phyloP scores from a whole-genome alignment of 1,284 basidiomycete genomes.

The Malassezia arunalokei region DNA sequence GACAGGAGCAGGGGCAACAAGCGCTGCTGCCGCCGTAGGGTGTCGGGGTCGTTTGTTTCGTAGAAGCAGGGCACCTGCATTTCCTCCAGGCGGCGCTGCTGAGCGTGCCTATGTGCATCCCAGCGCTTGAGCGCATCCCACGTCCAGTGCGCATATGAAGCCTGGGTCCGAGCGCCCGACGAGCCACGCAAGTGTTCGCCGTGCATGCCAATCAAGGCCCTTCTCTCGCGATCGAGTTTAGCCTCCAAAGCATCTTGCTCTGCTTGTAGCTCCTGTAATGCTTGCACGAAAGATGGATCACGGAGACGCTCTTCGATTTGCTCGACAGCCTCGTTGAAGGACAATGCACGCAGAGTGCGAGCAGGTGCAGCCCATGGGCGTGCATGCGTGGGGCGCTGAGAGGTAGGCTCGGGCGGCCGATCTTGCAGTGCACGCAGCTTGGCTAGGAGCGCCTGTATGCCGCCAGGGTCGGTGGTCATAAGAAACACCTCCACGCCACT shows the following conservation, averaged over 20 bases:
- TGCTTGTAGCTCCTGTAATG: background rate
- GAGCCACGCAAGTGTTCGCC: conserved; percentile 4
- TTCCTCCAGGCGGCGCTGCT: conserved; percentile 7
- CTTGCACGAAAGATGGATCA: background rate
- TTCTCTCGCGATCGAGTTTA: background rate
- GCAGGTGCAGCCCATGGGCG: conserved; percentile 5
- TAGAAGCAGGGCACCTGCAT: conserved; percentile 8
- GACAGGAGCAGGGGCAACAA: background rate
- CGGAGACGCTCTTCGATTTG: background rate
- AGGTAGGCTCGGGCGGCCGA: background rate
- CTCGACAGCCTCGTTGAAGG: background rate
- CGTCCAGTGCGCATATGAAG: conserved; percentile 6
- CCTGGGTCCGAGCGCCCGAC: conserved; percentile 3
- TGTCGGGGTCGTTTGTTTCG: conserved; percentile 4
- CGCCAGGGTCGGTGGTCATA: conserved; percentile 11
- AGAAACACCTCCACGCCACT: background rate
- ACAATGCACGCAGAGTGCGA: background rate
- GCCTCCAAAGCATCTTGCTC: conserved; percentile 6
- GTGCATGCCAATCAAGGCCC: background rate
- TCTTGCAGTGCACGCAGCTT: conserved; percentile 13
- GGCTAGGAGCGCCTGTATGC: conserved; percentile 12
- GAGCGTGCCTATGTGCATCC: background rate
- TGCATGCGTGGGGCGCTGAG: background rate
- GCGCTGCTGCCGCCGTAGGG: conserved; percentile 4
- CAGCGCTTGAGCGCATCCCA: conserved; percentile 16